Evolutionary conservation across 148 eudicot genomes (phyloP).

Genomic region (Euryodendron excelsum): DNA sequence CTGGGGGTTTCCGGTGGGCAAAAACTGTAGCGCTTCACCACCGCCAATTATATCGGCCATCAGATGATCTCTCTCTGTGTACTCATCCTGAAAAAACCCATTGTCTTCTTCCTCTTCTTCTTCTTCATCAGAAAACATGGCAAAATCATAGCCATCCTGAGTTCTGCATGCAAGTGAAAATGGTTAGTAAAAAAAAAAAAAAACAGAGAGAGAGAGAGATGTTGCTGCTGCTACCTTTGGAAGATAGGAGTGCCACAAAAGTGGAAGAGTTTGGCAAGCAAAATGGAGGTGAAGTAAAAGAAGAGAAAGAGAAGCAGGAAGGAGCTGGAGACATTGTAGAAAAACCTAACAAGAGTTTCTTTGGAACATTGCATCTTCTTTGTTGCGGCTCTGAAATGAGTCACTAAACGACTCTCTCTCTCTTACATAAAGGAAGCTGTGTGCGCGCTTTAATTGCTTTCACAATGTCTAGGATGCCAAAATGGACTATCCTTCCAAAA

Average conservation of each 20-base stretch:
- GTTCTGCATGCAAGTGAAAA: slow-evolving; percentile 26
- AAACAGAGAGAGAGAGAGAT: neutral
- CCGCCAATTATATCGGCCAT: slow-evolving; percentile 42
- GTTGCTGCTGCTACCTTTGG: slow-evolving; percentile 30
- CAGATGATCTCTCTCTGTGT: slow-evolving; percentile 35
- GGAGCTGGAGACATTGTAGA: slow-evolving; percentile 49
- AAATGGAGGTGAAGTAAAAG: slow-evolving; percentile 61
- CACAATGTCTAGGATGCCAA: slow-evolving; percentile 15
- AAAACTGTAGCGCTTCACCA: slow-evolving; percentile 33
- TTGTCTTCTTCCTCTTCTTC: slow-evolving; percentile 26
- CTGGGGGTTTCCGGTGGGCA: slow-evolving; percentile 6
- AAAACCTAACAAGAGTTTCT: slow-evolving; percentile 57
- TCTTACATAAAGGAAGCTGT: slow-evolving; percentile 29
- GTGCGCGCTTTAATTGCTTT: slow-evolving; percentile 37
- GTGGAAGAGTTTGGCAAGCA: slow-evolving; percentile 54
- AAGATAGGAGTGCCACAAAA: slow-evolving; percentile 43
- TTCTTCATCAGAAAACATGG: slow-evolving; percentile 45
- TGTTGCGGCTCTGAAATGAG: slow-evolving; percentile 19
- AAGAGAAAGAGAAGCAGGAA: slow-evolving; percentile 68
- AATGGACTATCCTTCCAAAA: neutral
- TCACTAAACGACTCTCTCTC: slow-evolving; percentile 5
- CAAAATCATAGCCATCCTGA: slow-evolving; percentile 45
- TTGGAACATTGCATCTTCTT: slow-evolving; percentile 78
- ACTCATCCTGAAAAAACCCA: slow-evolving; percentile 17
- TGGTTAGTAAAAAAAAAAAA: neutral